Base-by-base conservation (phyloP, 805 yeast species). In the Middelhovenomyces tepae region DNA sequence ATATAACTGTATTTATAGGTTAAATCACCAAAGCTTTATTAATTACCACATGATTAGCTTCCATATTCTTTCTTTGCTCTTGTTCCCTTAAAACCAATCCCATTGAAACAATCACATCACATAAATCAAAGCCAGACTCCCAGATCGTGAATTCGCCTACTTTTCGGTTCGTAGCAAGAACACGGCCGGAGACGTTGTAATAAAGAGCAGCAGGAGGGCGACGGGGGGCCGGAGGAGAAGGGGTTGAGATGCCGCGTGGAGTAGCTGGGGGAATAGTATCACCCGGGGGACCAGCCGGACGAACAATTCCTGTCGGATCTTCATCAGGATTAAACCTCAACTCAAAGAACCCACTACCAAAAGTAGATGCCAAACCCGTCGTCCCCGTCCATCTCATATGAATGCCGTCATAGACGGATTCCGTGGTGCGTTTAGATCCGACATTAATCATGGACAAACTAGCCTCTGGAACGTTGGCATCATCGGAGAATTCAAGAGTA, bases 41-140 rank as follows among this genome's bases (percentile, higher is more conserved):
- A n/a, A n/a, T n/a, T n/a, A n/a, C n/a, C n/a, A n/a, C n/a, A n/a
- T n/a, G n/a, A n/a, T n/a, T n/a, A n/a, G n/a, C 29, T 26, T 26
- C 29, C 7, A 26, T 26, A n/a, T 26, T 20, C 19, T 26, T 26
- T 6, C 29, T 18, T 20, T 26, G 29, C 17, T 26, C 29, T 13
- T 26, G 29, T n/a, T 26, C 29, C 6, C 29, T 9, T n/a, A 26
- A 16, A 15, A 26, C 29, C 29, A 26, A 16, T 13, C 29, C 29
- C 29, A 26, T 26, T 5, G 29, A 18, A 10, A 26, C 29, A 7
- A 26, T n/a, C 5, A 26, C 11, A n/a, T 26, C 29, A 15, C 20
- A 18, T 16, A 26, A 14, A 7, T 9, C 19, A n/a, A 16, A 26
- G 6, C 6, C 29, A 14, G 29, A 20, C 8, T 26, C 29, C 29